phyloP scores from a whole-genome alignment of 495 filamentous ascomycete species.

The Penicillium pancosmium region DNA sequence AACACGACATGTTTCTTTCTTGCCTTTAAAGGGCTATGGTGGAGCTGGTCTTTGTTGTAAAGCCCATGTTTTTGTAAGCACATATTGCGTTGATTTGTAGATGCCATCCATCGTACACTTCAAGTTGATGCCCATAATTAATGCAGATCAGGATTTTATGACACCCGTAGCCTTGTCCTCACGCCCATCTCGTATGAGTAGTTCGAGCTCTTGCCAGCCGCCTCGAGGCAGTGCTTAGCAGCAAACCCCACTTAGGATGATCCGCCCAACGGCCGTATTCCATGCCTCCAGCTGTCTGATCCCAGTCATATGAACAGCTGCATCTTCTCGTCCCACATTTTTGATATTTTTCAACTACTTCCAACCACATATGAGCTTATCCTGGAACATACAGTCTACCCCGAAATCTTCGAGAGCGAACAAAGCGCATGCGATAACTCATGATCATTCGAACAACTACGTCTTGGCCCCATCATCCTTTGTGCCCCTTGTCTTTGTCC shows the following conservation, averaged over 20 bases:
- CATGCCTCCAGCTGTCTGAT: background rate
- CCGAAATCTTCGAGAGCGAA: background rate
- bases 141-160: background rate
- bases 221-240: conserved; percentile 4
- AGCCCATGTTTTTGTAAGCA: background rate
- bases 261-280: background rate
- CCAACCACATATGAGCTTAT: background rate
- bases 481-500: conserved; percentile 3
- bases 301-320: background rate
- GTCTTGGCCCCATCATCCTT: conserved; percentile 17
- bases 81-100: background rate
- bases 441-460: conserved; percentile 6
- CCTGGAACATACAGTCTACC: background rate
- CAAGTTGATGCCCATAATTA: no score
- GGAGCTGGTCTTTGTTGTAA: background rate
- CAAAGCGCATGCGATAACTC: conserved; percentile 2
- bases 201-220: background rate
- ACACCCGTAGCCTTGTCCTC: background rate
- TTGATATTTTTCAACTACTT: background rate
- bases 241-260: background rate
- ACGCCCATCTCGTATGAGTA: background rate
- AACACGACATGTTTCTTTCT: background rate
- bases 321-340: background rate
- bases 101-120: background rate
- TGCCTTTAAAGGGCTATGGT: background rate